Conservation (phyloP, 495 filamentous ascomycete species). For the Aspergillus homomorphus region DNA sequence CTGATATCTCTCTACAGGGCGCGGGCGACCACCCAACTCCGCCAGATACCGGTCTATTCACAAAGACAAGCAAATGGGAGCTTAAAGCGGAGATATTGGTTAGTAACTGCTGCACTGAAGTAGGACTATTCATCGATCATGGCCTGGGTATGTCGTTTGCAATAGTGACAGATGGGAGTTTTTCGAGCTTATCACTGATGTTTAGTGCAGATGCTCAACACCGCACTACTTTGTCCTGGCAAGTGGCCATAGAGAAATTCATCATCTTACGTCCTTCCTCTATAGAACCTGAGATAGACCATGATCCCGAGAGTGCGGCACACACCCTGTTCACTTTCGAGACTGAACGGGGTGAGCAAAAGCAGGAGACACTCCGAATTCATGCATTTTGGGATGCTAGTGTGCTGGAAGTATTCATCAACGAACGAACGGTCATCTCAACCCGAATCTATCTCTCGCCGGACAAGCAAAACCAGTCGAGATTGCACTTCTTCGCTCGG, state of each 20-base stretch:
- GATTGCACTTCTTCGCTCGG: conserved; percentile 32
- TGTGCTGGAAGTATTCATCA: conserved; percentile 42
- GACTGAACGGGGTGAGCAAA: conserved; percentile 17
- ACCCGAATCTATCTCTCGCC: conserved; percentile 32
- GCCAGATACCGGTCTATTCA: conserved; percentile 7
- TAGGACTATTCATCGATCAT: conserved; percentile 33
- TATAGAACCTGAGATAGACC: conserved; percentile 27
- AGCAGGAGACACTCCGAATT: conserved; percentile 34
- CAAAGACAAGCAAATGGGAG: conserved; percentile 33
- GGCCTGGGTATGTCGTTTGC: conserved; percentile 20
- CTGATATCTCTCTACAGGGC: not conserved
- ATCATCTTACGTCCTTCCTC: conserved; percentile 30
- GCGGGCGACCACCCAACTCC: not conserved
- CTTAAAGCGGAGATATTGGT: conserved; percentile 29
- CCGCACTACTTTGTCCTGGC: conserved; percentile 28
- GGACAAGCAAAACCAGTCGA: conserved; percentile 11
- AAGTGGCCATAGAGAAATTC: conserved; percentile 31
- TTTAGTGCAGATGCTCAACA: conserved; percentile 9
- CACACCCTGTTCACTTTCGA: conserved; percentile 36
- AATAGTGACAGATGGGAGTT: not conserved
- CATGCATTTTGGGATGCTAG: conserved; percentile 37
- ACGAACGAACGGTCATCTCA: conserved; percentile 36
- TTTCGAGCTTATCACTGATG: not conserved
- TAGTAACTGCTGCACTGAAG: conserved; percentile 22
- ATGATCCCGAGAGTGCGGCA: conserved; percentile 29